A percentile compares a stretch with the other conserved stretches of the same genome.
These are phyloP conservation scores for Buddleja alternifolia DNA, from an alignment of 257 asterid genomes.

Conservation along the genomic window DNA sequence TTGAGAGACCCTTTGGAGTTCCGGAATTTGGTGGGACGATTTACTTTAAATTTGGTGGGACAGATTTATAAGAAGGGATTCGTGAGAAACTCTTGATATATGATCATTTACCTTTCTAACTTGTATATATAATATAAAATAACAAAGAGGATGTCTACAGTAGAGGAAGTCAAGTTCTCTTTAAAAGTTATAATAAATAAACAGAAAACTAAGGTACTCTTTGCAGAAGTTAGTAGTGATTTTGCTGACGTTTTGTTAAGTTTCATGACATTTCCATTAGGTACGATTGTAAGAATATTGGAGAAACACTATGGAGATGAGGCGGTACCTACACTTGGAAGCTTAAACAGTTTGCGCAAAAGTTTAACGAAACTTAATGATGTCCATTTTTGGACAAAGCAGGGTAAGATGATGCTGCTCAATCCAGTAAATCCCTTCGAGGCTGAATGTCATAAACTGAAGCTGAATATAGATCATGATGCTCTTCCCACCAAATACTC, in stretches of 20 bases:
- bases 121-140: too few species aligned
- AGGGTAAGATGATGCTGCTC: slow-evolving; percentile 23
- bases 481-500: neutral
- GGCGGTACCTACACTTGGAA: slow-evolving; percentile 17
- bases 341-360: neutral
- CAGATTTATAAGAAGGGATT: too few species aligned
- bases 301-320: neutral
- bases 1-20: too few species aligned
- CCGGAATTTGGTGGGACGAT: too few species aligned
- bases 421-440: slow-evolving; percentile 14
- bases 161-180: too few species aligned
- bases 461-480: slow-evolving; percentile 1
- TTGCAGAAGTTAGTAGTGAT: slow-evolving; percentile 25
- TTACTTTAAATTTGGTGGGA: too few species aligned
- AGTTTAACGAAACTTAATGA: neutral
- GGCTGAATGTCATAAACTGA: neutral
- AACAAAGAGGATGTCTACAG: too few species aligned
- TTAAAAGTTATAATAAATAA: slow-evolving; percentile 27
- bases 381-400: neutral
- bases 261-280: slow-evolving; percentile 26
- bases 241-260: slow-evolving; percentile 30
- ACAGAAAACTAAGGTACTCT: slow-evolving; percentile 21
- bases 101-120: too few species aligned
- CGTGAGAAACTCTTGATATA: too few species aligned
- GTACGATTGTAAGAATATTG: slow-evolving; percentile 16